Evolutionary conservation across 2,329 filamentous ascomycete genomes (phyloP), one percentile per base, ranked within the genome.

Genomic region (Talaromyces sp.): DNA sequence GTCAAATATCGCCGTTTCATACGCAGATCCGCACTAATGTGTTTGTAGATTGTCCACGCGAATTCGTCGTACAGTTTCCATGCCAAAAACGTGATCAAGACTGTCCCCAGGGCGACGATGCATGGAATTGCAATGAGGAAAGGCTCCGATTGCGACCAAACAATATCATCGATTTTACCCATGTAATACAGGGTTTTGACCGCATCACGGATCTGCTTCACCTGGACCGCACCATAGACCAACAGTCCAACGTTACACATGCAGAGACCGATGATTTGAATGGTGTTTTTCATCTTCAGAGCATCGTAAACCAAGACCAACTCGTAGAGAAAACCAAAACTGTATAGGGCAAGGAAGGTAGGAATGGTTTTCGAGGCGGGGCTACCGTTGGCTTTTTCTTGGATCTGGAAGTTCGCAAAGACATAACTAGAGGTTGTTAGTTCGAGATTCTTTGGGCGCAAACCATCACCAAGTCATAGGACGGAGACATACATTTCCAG

Each of bases 21-120:
- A 66, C 91, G 86, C 70, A 97, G 84, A 78, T 99, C 94, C 47
- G 94, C 94, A 69, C 92, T 96, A 70, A 99, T 99, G 74, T 96
- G 92, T 80, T 99, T 99, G 76, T 99, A 91, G 68, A 99, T 99
- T 52, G 94, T 94, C 94, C 94, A 99, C 10, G 94, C 93, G 74
- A 99, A 99, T 73, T 97, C 93, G 69, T 96, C 91, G 71, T 99
- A 97, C 29, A 99, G 82, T 77, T 96, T 97, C 89, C 91, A 97
- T 2, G 93, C 86, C 47, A 92, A 79, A 57, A 91, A 88, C 13
- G 80, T 81, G 80, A 97, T 86, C 48, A 85, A 67, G 5, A 92
- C 59, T 2, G 89, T 93, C 27, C 84, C 84, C 27, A 95, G 74
- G 1, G 85, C 91, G 60, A 97, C 88, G 52, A 99, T 84, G 64